Percentiles rank a stretch among this genome's conserved stretches.
Evolutionary conservation across 2,329 filamentous ascomycete species (phyloP).

Genomic region (Amauroascus verrucosus): DNA sequence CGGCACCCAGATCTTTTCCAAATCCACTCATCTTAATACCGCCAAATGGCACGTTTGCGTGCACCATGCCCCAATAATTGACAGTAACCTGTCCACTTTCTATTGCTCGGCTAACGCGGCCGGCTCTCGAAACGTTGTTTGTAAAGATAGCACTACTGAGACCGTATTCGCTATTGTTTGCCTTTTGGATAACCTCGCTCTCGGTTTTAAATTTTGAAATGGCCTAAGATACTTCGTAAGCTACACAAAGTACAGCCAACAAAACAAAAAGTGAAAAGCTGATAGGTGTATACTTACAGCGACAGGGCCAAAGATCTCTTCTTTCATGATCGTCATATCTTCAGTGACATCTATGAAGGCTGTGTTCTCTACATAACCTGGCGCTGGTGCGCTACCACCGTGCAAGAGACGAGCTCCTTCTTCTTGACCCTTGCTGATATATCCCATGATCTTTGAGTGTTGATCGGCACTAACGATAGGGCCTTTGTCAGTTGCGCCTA

Average conservation of each 20-base stretch:
- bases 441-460: constrained; percentile 11
- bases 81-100: constrained; percentile 36
- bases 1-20: constrained; percentile 45
- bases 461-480: constrained; percentile 13
- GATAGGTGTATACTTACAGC: constrained; percentile 18
- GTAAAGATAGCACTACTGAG: constrained; percentile 34
- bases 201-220: constrained; percentile 30
- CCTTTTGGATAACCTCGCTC: constrained; percentile 28
- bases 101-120: constrained; percentile 30
- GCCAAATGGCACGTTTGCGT: constrained; percentile 31
- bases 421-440: constrained; percentile 20
- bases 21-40: constrained; percentile 47
- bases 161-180: constrained; percentile 34
- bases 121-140: constrained; percentile 28
- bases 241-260: background rate
- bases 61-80: constrained; percentile 31
- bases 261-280: background rate
- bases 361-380: constrained; percentile 36
- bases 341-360: constrained; percentile 28
- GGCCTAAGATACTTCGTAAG: background rate
- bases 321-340: constrained; percentile 30
- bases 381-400: constrained; percentile 19
- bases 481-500: constrained; percentile 7
- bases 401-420: constrained; percentile 23
- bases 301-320: constrained; percentile 36